Conservation (phyloP, 2,329 filamentous ascomycete species). For the Coniochaeta sp. region DNA sequence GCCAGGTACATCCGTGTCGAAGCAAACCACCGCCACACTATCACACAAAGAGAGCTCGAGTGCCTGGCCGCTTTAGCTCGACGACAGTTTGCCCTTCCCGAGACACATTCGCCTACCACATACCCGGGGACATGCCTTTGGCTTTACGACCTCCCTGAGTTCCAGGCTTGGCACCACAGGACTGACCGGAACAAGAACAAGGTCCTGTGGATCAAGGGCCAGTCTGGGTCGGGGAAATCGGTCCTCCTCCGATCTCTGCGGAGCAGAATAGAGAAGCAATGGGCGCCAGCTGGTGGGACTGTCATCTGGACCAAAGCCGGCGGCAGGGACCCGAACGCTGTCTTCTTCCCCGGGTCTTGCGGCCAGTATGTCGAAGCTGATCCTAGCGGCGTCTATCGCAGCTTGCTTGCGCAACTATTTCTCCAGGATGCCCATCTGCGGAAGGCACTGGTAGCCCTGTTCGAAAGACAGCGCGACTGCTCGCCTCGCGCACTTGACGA, state of each 20-base stretch:
- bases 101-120: slow-evolving; percentile 10
- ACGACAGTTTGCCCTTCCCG: slow-evolving; percentile 5
- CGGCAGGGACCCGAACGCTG: slow-evolving; percentile 12
- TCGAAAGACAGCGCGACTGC: slow-evolving; percentile 6
- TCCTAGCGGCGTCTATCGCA: slow-evolving; percentile 18
- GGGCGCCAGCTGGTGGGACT: slow-evolving; percentile 15
- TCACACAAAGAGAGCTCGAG: slow-evolving; percentile 6
- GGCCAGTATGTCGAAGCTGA: slow-evolving; percentile 8
- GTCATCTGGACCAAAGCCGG: slow-evolving; percentile 18
- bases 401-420: slow-evolving; percentile 20
- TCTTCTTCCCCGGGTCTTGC: slow-evolving; percentile 10
- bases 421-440: slow-evolving; percentile 19
- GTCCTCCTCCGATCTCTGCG: slow-evolving; percentile 19
- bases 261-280: slow-evolving; percentile 17
- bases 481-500: slow-evolving; percentile 14
- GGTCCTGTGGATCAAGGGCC: slow-evolving; percentile 22
- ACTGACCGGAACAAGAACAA: slow-evolving; percentile 16
- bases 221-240: slow-evolving; percentile 22
- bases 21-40: slow-evolving; percentile 5
- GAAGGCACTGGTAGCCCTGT: slow-evolving; percentile 14
- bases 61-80: slow-evolving; percentile 14
- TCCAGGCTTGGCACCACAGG: slow-evolving; percentile 22
- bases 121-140: slow-evolving; percentile 22
- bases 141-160: slow-evolving; percentile 22
- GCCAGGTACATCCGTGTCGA: slow-evolving; percentile 14